Percentiles rank a stretch among this genome's conserved stretches.
Conservation (phyloP, 345 rosid genomes). For the Isatis tinctoria region DNA sequence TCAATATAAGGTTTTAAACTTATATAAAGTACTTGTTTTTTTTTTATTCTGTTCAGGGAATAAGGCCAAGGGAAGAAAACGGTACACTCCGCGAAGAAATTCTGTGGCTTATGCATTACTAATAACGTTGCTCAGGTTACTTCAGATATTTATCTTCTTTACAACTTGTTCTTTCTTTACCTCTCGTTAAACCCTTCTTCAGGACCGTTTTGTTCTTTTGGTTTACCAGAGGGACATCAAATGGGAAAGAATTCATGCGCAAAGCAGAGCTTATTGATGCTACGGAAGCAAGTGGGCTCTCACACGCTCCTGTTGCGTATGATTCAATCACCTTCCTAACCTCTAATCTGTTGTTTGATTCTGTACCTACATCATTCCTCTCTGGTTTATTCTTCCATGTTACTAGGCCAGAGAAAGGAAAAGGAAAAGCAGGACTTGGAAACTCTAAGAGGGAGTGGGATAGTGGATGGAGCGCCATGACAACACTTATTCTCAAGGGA, state of each 20-base stretch:
- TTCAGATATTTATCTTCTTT: neutral
- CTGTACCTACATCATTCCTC: neutral
- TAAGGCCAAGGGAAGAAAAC: slow-evolving; percentile 43
- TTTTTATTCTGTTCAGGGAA: slow-evolving; percentile 37
- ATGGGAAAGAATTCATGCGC: slow-evolving; percentile 70
- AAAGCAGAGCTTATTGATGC: slow-evolving; percentile 92
- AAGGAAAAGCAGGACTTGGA: slow-evolving; percentile 67
- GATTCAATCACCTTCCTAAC: slow-evolving; percentile 22
- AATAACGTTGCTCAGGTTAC: slow-evolving; percentile 71
- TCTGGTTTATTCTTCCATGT: slow-evolving; percentile 7
- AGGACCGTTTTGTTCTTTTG: neutral
- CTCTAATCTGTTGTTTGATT: neutral
- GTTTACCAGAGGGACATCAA: slow-evolving; percentile 48
- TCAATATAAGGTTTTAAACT: neutral
- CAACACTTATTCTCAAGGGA: slow-evolving; percentile 72
- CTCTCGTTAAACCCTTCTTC: slow-evolving; percentile 2
- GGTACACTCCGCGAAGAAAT: slow-evolving; percentile 72
- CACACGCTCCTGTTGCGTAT: slow-evolving; percentile 65
- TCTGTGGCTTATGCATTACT: slow-evolving; percentile 85
- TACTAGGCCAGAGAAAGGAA: slow-evolving; percentile 80
- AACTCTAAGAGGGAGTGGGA: slow-evolving; percentile 82
- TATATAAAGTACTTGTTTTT: neutral
- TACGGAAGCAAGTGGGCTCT: slow-evolving; percentile 93
- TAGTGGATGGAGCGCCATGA: slow-evolving; percentile 95
- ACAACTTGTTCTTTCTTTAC: neutral